Base-by-base conservation (phyloP, 169 alveolate genomes). In the Toxoplasma gondii region DNA sequence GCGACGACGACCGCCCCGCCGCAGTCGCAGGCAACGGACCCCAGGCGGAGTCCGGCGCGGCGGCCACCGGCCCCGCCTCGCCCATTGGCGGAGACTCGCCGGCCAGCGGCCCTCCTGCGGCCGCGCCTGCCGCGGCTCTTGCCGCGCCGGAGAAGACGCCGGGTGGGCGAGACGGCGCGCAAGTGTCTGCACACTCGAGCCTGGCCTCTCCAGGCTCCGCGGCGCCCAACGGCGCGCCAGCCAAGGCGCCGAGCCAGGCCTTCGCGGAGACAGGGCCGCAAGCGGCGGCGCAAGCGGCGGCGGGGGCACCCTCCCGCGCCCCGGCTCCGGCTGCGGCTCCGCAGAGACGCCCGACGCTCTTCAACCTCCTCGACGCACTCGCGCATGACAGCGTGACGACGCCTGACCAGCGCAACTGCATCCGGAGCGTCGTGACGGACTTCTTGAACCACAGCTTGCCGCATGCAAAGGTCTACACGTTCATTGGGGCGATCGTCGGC, bases 341-440 rank as follows among this genome's bases (percentile, higher is more conserved):
- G 27, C 84, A 69, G 31, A 91, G 82, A 80, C 95, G 98, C n/a
- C 99, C 98, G 39, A 98, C 99, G 44, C 93, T 98, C n/a, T 97
- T 98, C 84, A 97, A 97, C 80, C 91, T 98, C 95, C 95, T 98
- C 49, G 98, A 96, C 91, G 98, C 96, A 45, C 88, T 98, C 87
- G 98, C 99, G 67, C 97, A 97, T 83, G 98, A 97, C 83, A 96
- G 97, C 74, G 95, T 97, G 54, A 98, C 99, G 0, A 98, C 99
- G 7, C 98, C 98, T 17, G 98, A 97, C 83, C 99, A 98, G 96
- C 93, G 99, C n/a, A 97, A 97, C 92, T 97, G 98, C 95, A 98
- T 98, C 58, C 94, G 99, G 45, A 99, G 98, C 38, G 96, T 97
- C 34, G 98, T 98, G 0, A 97, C 98, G 16, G 98, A 97, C 92